phyloP scores from a whole-genome alignment of 352 stramenopile species.

The Phytopythium delawarense region DNA sequence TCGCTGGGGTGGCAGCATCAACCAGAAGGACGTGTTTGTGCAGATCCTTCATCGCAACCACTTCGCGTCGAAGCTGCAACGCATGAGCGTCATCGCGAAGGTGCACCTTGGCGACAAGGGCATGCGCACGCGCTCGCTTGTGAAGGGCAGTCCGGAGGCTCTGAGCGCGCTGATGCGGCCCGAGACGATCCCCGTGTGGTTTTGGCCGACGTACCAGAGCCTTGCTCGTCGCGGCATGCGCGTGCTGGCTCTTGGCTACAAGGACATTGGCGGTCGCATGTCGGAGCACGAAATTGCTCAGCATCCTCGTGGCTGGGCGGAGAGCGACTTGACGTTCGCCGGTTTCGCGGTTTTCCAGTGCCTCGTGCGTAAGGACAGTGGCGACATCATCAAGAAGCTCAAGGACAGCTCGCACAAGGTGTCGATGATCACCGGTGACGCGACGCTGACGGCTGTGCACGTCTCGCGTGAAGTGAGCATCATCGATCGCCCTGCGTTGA shows the following conservation, averaged over 20 bases:
- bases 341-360: conserved; percentile 93
- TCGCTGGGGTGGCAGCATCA: conserved; percentile 59
- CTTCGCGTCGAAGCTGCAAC: conserved; percentile 95
- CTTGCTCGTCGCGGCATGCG: conserved; percentile 82
- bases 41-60: conserved; percentile 93
- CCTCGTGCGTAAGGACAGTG: conserved; percentile 95
- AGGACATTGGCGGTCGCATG: conserved; percentile 77
- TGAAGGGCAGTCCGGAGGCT: conserved; percentile 97
- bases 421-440: conserved; percentile 99
- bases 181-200: conserved; percentile 87
- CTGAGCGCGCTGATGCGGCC: conserved; percentile 83
- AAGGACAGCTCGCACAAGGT: conserved; percentile 89
- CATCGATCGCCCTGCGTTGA: conserved; percentile 67
- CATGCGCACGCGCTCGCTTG: conserved; percentile 82
- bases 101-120: conserved; percentile 75
- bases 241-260: conserved; percentile 96
- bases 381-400: conserved; percentile 91
- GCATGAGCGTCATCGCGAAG: conserved; percentile 96
- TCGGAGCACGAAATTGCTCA: conserved; percentile 76
- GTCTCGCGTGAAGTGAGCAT: conserved; percentile 96
- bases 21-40: conserved; percentile 79
- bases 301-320: conserved; percentile 84
- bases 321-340: conserved; percentile 93
- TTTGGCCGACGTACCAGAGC: conserved; percentile 84
- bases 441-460: conserved; percentile 95